These are phyloP conservation scores for Teunomyces tritomae DNA, from an alignment of 805 yeast species.

Conservation along the genomic window DNA sequence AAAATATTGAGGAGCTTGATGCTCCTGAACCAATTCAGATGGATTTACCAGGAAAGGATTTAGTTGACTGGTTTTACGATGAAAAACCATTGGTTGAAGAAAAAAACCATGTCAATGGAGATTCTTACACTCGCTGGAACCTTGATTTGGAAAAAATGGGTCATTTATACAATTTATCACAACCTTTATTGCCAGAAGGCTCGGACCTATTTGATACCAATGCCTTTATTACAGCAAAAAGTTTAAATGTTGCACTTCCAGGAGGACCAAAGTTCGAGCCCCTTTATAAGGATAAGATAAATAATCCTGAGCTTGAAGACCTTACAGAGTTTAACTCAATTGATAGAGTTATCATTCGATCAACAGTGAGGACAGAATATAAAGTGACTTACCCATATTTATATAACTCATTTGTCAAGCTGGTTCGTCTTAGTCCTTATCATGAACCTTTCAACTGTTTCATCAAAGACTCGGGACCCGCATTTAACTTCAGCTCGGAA, in stretches of 20 bases:
- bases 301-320: constrained; percentile 65
- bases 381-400: constrained; percentile 82
- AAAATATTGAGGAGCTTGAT: constrained; percentile 69
- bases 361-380: constrained; percentile 76
- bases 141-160: constrained; percentile 62
- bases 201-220: constrained; percentile 73
- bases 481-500: constrained; percentile 53
- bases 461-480: constrained; percentile 48
- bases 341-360: constrained; percentile 80
- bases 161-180: constrained; percentile 60
- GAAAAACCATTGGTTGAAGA: constrained; percentile 68
- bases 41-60: constrained; percentile 59
- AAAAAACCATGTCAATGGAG: constrained; percentile 59
- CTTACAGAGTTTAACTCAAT: constrained; percentile 87
- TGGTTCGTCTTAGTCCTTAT: constrained; percentile 61
- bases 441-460: constrained; percentile 59
- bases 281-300: constrained; percentile 56
- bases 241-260: constrained; percentile 80
- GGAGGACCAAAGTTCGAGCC: constrained; percentile 98
- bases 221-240: constrained; percentile 87
- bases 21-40: constrained; percentile 69
- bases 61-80: constrained; percentile 79
- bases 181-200: constrained; percentile 70
- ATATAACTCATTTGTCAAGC: constrained; percentile 73
- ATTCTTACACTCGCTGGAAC: constrained; percentile 72